A percentile compares a stretch with the other conserved stretches of the same genome.
Conservation (phyloP, 371 early-diverging fungal genomes). For the Choanephora cucurbitarum region DNA sequence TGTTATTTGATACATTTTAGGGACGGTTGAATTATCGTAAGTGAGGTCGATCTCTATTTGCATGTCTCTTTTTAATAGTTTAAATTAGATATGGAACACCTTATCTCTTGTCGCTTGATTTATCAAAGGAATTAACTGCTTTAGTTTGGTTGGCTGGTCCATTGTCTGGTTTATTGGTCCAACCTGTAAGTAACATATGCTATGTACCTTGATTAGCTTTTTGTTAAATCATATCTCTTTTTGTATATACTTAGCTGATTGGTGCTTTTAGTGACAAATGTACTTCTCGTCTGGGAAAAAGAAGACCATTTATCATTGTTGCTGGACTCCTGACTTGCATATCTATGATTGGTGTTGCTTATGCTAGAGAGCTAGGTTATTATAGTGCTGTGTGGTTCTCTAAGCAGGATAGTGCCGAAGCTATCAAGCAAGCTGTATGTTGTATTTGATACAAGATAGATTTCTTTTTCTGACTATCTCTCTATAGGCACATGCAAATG, state of each 20-base stretch:
- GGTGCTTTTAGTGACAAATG: constrained; percentile 67
- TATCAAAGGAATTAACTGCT: constrained; percentile 66
- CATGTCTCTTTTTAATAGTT: not conserved
- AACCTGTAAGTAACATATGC: constrained; percentile 50
- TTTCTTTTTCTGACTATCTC: too few species aligned
- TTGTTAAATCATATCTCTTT: not conserved
- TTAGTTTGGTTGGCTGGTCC: constrained; percentile 83
- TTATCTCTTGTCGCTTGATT: constrained; percentile 68
- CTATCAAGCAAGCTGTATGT: constrained; percentile 42
- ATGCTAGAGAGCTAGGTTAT: constrained; percentile 57
- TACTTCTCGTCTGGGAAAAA: constrained; percentile 60
- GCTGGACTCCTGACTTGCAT: constrained; percentile 60
- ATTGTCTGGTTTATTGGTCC: constrained; percentile 72
- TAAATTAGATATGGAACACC: constrained; percentile 69
- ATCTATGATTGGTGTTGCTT: constrained; percentile 70
- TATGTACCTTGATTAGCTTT: not conserved
- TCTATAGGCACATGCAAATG: constrained; percentile 31
- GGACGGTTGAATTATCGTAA: constrained; percentile 59
- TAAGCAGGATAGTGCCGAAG: constrained; percentile 36
- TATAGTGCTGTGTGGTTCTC: constrained; percentile 4
- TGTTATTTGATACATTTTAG: constrained; percentile 18
- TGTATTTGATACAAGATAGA: constrained; percentile 8
- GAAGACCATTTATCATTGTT: constrained; percentile 62
- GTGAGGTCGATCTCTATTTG: constrained; percentile 9
- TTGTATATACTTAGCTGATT: constrained; percentile 36